phyloP scores from a whole-genome alignment of 371 early-diverging fungal genomes.

The Mortierella sp. region DNA sequence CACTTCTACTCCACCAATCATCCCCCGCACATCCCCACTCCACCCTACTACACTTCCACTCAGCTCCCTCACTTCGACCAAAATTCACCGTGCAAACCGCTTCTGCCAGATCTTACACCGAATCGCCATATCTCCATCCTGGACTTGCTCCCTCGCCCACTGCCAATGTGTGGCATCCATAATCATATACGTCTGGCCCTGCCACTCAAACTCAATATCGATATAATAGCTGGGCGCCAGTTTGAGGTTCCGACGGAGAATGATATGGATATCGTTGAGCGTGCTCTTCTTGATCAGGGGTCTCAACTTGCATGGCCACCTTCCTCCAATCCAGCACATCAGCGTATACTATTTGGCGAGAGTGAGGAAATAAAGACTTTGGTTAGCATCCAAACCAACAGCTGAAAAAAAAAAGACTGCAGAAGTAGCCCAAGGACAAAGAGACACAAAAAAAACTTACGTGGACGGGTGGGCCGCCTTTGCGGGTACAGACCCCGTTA shows the following conservation, averaged over 20 bases:
- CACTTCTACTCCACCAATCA: background rate
- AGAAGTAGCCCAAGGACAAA: no score
- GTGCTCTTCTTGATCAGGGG: slow-evolving; percentile 25
- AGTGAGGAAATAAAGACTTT: background rate
- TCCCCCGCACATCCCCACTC: no score
- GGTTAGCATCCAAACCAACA: background rate
- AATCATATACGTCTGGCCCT: slow-evolving; percentile 28
- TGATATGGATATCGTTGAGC: slow-evolving; percentile 18
- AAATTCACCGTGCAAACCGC: slow-evolving; percentile 3
- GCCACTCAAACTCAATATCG: slow-evolving; percentile 35
- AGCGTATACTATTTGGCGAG: slow-evolving; percentile 20
- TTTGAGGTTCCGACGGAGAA: slow-evolving; percentile 22
- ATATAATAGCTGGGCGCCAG: slow-evolving; percentile 15
- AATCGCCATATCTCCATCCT: slow-evolving; percentile 21
- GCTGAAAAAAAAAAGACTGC: no score
- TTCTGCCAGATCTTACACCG: slow-evolving; percentile 33
- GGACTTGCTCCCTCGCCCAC: slow-evolving; percentile 32
- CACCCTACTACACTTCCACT: background rate
- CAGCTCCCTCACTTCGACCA: background rate
- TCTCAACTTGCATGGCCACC: slow-evolving; percentile 29
- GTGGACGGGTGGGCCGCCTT: slow-evolving; percentile 30
- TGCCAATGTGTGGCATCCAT: slow-evolving; percentile 31
- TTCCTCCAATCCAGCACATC: slow-evolving; percentile 37
- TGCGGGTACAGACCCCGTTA: background rate
- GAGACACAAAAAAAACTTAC: background rate